phyloP scores from a whole-genome alignment of 148 eudicot genomes.

The Heliamphora exappendiculata region DNA sequence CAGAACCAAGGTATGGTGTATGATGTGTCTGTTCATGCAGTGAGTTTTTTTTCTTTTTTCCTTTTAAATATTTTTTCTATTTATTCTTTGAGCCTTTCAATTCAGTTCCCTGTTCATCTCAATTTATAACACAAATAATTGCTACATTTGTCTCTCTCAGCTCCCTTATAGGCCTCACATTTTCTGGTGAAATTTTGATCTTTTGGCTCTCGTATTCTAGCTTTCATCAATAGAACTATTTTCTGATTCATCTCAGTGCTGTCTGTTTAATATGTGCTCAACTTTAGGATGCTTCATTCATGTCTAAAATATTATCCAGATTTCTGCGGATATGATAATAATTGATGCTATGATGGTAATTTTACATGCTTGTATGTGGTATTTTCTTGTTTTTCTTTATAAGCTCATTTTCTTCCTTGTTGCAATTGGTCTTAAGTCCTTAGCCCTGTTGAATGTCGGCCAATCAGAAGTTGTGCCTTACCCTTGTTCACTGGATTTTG shows the following conservation, averaged over 20 bases:
- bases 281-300: neutral
- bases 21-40: constrained; percentile 17
- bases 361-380: neutral
- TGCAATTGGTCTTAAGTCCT: no score
- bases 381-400: no score
- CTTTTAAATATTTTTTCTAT: neutral
- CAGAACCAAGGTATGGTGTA: constrained; percentile 10
- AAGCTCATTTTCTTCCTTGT: no score
- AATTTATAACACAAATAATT: neutral
- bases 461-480: no score
- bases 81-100: neutral
- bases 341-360: neutral
- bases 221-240: neutral
- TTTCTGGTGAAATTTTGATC: neutral
- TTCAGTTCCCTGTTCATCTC: neutral
- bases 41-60: neutral
- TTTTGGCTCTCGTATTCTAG: neutral
- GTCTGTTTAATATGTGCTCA: neutral
- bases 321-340: neutral
- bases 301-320: neutral
- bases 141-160: neutral
- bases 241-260: neutral
- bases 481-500: no score
- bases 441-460: no score
- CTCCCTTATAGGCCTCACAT: neutral